Evolutionary conservation across 2,329 filamentous ascomycete species (phyloP).

Genomic region (Aspergillus hiratsukae): DNA sequence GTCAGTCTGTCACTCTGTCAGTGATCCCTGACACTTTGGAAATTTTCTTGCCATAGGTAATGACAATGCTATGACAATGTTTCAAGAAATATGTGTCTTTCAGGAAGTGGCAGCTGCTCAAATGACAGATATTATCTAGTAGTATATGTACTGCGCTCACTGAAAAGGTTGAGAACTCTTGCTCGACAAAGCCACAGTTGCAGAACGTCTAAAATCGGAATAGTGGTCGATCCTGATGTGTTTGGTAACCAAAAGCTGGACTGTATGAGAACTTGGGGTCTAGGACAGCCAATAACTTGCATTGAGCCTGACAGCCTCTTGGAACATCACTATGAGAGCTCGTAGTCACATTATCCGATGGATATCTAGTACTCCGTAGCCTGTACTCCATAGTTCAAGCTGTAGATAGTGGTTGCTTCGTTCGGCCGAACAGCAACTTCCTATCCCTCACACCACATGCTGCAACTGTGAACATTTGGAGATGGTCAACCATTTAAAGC

Average conservation of each 20-base stretch:
- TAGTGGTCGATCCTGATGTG: not conserved
- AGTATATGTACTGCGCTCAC: not conserved
- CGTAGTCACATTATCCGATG: no score
- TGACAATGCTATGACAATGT: not conserved
- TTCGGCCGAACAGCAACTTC: not conserved
- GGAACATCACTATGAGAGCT: not conserved
- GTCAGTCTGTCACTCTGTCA: not conserved
- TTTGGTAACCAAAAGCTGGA: not conserved
- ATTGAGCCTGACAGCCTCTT: not conserved
- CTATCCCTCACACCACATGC: not conserved
- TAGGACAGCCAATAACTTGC: not conserved
- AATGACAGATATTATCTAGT: not conserved
- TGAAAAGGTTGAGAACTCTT: not conserved
- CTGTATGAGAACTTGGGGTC: not conserved
- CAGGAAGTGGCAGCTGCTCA: not conserved
- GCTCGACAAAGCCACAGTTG: not conserved
- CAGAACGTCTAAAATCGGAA: not conserved
- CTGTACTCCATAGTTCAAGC: not conserved
- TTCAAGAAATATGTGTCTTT: not conserved
- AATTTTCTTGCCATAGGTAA: not conserved
- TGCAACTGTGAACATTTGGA: not conserved
- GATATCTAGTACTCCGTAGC: no score
- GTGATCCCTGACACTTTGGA: not conserved
- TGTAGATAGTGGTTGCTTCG: not conserved
- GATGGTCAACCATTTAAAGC: not conserved